Conservation (phyloP, 2,329 filamentous ascomycete genomes). For the Pseudocercospora fuligena region DNA sequence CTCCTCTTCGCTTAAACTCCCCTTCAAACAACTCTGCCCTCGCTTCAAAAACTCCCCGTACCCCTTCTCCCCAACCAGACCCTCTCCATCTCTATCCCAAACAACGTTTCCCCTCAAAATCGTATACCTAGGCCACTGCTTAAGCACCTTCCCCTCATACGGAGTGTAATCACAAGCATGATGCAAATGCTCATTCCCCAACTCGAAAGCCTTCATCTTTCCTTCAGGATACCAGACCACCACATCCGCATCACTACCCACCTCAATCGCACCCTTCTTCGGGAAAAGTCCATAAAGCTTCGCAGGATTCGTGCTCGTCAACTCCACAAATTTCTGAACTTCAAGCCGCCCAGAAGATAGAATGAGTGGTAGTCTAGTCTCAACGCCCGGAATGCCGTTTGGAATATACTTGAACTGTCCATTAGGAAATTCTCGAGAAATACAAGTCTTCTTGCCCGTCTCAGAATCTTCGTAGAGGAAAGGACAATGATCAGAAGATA, state of each 20-base stretch:
- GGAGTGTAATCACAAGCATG: conserved; percentile 66
- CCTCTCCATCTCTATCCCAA: conserved; percentile 59
- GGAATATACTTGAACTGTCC: conserved; percentile 62
- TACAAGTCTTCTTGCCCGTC: conserved; percentile 55
- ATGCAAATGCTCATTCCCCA: conserved; percentile 61
- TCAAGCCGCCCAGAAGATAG: conserved; percentile 49
- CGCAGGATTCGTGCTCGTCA: conserved; percentile 60
- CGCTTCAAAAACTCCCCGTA: conserved; percentile 55
- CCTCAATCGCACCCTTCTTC: conserved; percentile 57
- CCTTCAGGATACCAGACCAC: conserved; percentile 62
- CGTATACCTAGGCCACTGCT: conserved; percentile 64
- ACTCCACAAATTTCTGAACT: conserved; percentile 58
- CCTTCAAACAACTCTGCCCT: conserved; percentile 44
- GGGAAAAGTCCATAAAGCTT: conserved; percentile 63
- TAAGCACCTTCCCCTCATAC: conserved; percentile 58
- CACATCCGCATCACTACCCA: conserved; percentile 60
- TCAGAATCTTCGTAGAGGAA: conserved; percentile 56
- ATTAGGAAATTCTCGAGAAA: conserved; percentile 51
- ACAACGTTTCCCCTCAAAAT: conserved; percentile 61
- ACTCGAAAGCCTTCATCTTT: conserved; percentile 44
- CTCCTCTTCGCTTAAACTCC: conserved; percentile 25
- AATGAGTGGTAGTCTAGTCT: conserved; percentile 59
- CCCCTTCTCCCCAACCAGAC: conserved; percentile 52
- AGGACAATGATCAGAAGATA: conserved; percentile 58
- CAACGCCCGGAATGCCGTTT: conserved; percentile 63